These are phyloP conservation scores for Myxozyma monticola DNA, from an alignment of 805 yeast species.

Conservation along the genomic window DNA sequence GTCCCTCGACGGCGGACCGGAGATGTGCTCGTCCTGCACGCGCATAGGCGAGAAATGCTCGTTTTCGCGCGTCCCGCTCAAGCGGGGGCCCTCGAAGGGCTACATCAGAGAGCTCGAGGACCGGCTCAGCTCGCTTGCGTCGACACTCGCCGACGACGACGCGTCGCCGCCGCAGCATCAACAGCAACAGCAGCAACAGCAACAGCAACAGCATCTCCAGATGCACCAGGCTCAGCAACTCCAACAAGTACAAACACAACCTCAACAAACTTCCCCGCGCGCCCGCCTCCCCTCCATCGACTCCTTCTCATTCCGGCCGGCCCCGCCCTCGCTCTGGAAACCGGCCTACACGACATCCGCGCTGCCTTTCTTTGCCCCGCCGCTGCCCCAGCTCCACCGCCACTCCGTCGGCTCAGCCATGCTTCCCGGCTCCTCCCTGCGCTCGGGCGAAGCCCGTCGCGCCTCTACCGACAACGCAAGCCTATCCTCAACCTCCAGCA, in stretches of 20 bases:
- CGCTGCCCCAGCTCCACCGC: constrained; percentile 4
- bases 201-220: constrained; percentile 2
- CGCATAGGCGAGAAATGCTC: constrained; percentile 55
- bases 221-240: not conserved
- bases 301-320: not conserved
- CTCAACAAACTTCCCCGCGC: constrained; percentile 3
- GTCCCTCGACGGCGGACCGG: constrained; percentile 34
- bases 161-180: no score
- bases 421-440: no score
- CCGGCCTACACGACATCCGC: no score
- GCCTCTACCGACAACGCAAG: no score
- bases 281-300: constrained; percentile 5
- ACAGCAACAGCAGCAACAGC: constrained; percentile 6
- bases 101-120: constrained; percentile 35
- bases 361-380: no score
- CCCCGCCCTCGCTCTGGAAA: not conserved
- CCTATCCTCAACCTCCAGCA: no score
- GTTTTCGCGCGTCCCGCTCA: constrained; percentile 57
- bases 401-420: constrained; percentile 18
- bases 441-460: no score
- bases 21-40: constrained; percentile 52
- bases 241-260: not conserved
- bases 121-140: constrained; percentile 32
- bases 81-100: constrained; percentile 64
- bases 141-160: no score